These are phyloP conservation scores for Pichia sp. DNA, from an alignment of 1,139 yeast genomes.

Conservation along the genomic window DNA sequence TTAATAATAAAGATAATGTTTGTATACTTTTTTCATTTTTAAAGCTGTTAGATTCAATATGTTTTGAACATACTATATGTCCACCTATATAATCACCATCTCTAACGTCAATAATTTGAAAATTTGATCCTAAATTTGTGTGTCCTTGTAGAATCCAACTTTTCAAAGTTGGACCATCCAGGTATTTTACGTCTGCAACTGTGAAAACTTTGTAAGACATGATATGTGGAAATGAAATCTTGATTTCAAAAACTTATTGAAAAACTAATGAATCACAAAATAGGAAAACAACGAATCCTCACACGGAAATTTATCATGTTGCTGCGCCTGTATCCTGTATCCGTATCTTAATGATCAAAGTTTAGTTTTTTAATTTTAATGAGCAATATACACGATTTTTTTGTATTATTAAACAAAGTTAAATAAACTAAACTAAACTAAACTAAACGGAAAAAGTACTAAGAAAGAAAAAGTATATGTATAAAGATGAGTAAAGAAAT, in stretches of 20 bases:
- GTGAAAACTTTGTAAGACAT: conserved; percentile 10
- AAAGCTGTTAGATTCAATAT: conserved; percentile 46
- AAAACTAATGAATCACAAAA: neutral
- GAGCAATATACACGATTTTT: too few relatives aligned
- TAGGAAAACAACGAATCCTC: too few relatives aligned
- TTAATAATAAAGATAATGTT: conserved; percentile 2
- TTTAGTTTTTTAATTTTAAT: too few relatives aligned
- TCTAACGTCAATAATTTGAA: conserved; percentile 78
- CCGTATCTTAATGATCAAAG: too few relatives aligned
- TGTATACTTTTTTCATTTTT: conserved; percentile 32
- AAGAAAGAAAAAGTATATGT: too few relatives aligned
- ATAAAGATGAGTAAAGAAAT: too few relatives aligned
- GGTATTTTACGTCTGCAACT: conserved; percentile 15
- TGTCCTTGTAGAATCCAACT: conserved; percentile 20
- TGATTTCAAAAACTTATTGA: neutral
- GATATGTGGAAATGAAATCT: neutral
- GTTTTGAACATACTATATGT: conserved; percentile 57
- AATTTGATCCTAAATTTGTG: conserved; percentile 29
- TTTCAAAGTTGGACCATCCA: conserved; percentile 14
- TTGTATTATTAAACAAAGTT: too few relatives aligned
- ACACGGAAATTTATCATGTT: too few relatives aligned
- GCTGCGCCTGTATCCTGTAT: too few relatives aligned
- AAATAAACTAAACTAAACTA: too few relatives aligned
- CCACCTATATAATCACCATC: conserved; percentile 78
- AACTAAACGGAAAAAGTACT: too few relatives aligned